These are phyloP conservation scores for Cutaneotrichosporon daszewskae DNA, from an alignment of 1,284 basidiomycete genomes.

Conservation along the genomic window DNA sequence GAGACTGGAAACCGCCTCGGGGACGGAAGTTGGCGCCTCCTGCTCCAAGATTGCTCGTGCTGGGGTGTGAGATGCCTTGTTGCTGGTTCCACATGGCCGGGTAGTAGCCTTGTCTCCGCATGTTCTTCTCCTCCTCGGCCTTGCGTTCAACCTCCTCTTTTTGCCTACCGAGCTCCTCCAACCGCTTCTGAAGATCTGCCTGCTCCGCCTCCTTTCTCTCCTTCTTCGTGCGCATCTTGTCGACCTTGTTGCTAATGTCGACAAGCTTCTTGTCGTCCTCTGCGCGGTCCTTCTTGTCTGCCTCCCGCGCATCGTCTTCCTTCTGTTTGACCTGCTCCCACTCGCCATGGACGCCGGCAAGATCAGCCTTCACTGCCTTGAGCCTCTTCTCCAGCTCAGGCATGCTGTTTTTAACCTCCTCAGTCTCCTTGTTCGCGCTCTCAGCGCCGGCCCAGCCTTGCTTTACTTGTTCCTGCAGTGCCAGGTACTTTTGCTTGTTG, in stretches of 20 bases:
- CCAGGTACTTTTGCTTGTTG: constrained; percentile 45
- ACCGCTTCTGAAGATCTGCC: constrained; percentile 33
- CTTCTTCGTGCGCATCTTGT: constrained; percentile 63
- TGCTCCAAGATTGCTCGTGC: constrained; percentile 4
- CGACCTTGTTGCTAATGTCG: constrained; percentile 59
- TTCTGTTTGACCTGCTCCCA: constrained; percentile 28
- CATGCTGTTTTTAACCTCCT: constrained; percentile 30
- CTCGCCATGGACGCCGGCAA: constrained; percentile 29
- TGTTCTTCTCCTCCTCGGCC: constrained; percentile 30
- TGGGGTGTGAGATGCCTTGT: not conserved
- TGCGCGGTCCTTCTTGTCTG: constrained; percentile 30
- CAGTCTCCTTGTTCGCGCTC: constrained; percentile 35
- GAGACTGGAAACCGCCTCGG: constrained; percentile 30
- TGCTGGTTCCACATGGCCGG: constrained; percentile 4
- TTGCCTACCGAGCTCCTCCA: constrained; percentile 40
- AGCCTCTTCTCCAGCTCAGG: constrained; percentile 30
- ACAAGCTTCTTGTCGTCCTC: constrained; percentile 43
- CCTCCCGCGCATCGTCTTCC: constrained; percentile 38
- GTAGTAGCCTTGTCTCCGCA: constrained; percentile 17
- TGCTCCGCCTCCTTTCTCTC: constrained; percentile 42
- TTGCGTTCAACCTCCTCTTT: constrained; percentile 34
- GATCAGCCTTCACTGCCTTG: constrained; percentile 21
- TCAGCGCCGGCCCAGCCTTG: constrained; percentile 45
- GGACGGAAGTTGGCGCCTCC: constrained; percentile 19
- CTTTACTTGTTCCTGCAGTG: constrained; percentile 48